Percentiles rank a stretch among this genome's conserved stretches.
Conservation (phyloP, 169 alveolate species). For the Cryptosporidium baileyi region DNA sequence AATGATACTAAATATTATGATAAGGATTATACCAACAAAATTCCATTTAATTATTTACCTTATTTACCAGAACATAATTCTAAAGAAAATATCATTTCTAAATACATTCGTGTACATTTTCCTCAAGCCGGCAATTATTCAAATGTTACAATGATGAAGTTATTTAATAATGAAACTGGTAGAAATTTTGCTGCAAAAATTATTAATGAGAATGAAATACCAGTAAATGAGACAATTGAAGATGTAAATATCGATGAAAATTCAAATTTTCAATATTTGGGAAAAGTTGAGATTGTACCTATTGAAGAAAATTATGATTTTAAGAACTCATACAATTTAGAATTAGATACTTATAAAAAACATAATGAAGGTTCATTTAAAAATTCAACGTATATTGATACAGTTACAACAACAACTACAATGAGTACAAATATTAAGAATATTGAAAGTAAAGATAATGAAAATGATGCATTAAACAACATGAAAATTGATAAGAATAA, state of each 20-base stretch:
- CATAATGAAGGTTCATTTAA: neutral
- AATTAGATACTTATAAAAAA: too few species aligned
- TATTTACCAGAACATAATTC: neutral
- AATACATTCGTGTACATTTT: slow-evolving; percentile 37
- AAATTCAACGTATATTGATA: neutral
- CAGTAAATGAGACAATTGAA: neutral
- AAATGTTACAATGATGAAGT: slow-evolving; percentile 24
- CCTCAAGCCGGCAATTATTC: slow-evolving; percentile 61
- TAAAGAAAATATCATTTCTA: neutral
- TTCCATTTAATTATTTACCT: slow-evolving; percentile 38
- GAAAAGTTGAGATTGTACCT: slow-evolving; percentile 44
- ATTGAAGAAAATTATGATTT: neutral
- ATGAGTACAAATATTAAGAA: neutral
- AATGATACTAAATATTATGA: neutral
- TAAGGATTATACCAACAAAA: neutral
- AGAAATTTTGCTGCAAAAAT: slow-evolving; percentile 63
- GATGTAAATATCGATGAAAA: slow-evolving; percentile 15
- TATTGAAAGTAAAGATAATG: neutral
- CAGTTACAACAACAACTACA: too few species aligned
- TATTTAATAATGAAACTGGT: slow-evolving; percentile 32
- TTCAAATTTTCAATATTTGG: slow-evolving; percentile 48
- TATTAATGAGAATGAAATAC: slow-evolving; percentile 17
- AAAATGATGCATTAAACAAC: neutral
- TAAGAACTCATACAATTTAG: too few species aligned
- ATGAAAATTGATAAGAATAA: neutral